These are phyloP conservation scores for Oidiodendron maius DNA, from an alignment of 495 filamentous ascomycete species.

Conservation along the genomic window DNA sequence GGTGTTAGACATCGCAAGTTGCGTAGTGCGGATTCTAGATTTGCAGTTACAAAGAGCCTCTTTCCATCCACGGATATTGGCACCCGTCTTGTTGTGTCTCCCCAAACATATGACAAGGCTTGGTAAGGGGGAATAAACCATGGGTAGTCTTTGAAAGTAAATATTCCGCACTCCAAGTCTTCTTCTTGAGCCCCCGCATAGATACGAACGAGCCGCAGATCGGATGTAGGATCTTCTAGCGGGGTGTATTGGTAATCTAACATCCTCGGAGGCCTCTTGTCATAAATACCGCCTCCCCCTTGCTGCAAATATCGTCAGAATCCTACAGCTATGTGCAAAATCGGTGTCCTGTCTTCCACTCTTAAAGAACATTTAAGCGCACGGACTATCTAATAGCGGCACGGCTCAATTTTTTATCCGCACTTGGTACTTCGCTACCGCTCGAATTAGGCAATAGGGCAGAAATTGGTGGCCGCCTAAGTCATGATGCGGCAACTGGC, in stretches of 20 bases:
- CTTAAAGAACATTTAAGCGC: too few relatives aligned
- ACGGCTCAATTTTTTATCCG: too few relatives aligned
- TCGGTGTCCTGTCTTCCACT: too few relatives aligned
- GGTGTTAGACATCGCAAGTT: not conserved
- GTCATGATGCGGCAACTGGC: too few relatives aligned
- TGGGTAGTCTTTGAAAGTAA: not conserved
- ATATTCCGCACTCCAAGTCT: not conserved
- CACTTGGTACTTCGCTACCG: too few relatives aligned
- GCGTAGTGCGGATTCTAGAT: not conserved
- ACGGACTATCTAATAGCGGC: too few relatives aligned
- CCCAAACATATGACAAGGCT: slow-evolving; percentile 3
- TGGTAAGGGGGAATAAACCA: not conserved
- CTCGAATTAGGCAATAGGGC: too few relatives aligned
- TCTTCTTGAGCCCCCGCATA: not conserved
- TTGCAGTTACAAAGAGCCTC: not conserved
- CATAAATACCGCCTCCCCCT: too few relatives aligned
- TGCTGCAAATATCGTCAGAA: too few relatives aligned
- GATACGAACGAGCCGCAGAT: not conserved
- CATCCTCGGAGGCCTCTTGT: too few relatives aligned
- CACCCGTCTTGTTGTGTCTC: not conserved
- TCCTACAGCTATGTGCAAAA: too few relatives aligned
- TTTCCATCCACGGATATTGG: not conserved
- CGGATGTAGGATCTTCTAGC: not conserved
- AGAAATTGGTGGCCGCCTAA: too few relatives aligned
- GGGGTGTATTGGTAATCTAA: not conserved